phyloP scores from a whole-genome alignment of 2,329 filamentous ascomycete genomes.

The Botryotinia calthae region DNA sequence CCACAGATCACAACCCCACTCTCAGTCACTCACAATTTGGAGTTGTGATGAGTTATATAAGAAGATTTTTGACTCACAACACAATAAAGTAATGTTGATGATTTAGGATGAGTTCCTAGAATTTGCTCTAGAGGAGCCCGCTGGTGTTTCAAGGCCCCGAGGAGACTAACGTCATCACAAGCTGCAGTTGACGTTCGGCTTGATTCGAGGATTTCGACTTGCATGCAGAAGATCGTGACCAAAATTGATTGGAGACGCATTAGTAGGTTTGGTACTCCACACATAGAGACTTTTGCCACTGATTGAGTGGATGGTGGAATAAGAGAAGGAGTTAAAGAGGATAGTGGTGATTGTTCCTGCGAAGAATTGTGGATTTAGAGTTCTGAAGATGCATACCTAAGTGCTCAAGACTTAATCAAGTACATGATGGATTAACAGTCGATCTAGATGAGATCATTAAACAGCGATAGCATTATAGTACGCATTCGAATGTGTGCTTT shows the following conservation, averaged over 20 bases:
- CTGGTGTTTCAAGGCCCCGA: neutral
- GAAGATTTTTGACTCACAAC: slow-evolving; percentile 16
- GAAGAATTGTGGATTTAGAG: slow-evolving; percentile 14
- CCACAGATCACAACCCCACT: slow-evolving; percentile 16
- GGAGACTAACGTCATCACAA: slow-evolving; percentile 7
- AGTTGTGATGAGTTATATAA: neutral
- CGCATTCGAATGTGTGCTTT: neutral
- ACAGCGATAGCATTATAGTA: neutral
- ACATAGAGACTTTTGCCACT: slow-evolving; percentile 16
- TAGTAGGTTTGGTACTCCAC: slow-evolving; percentile 16
- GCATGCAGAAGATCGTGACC: slow-evolving; percentile 20
- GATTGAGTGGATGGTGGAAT: slow-evolving; percentile 9
- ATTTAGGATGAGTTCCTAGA: neutral
- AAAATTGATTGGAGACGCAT: slow-evolving; percentile 15
- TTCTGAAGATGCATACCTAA: slow-evolving; percentile 13
- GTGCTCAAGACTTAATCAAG: neutral
- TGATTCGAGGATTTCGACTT: slow-evolving; percentile 14
- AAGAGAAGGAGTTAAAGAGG: slow-evolving; percentile 5
- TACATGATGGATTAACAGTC: slow-evolving; percentile 8
- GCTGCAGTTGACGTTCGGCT: neutral
- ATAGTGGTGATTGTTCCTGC: slow-evolving; percentile 17
- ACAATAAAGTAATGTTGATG: slow-evolving; percentile 3
- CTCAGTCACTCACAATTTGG: neutral
- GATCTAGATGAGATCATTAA: slow-evolving; percentile 9
- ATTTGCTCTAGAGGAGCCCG: neutral